Conservation (phyloP, 2,329 filamentous ascomycete species). For the Colletotrichum higginsianum region DNA sequence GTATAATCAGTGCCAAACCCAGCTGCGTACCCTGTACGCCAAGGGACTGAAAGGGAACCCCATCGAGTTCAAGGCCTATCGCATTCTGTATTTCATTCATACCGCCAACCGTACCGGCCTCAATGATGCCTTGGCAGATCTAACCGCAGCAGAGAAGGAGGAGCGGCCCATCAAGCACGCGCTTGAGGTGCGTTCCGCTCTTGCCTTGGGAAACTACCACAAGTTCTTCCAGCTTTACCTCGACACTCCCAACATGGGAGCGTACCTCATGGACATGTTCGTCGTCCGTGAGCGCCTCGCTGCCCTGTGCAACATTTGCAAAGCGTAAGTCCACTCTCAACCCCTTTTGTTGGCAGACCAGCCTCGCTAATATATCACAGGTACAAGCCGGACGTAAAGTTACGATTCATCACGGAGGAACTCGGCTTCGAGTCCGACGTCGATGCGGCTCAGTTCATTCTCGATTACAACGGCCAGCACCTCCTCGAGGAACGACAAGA, state of each 20-base stretch:
- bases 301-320: slow-evolving; percentile 93
- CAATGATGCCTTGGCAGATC: slow-evolving; percentile 98
- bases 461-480: slow-evolving; percentile 82
- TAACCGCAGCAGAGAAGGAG: slow-evolving; percentile 97
- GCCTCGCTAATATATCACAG: slow-evolving; percentile 73
- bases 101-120: slow-evolving; percentile 98
- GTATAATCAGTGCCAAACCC: slow-evolving; percentile 99
- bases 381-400: slow-evolving; percentile 90
- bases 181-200: slow-evolving; percentile 88
- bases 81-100: slow-evolving; percentile 99
- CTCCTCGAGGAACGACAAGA: slow-evolving; percentile 84
- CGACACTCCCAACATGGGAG: slow-evolving; percentile 95
- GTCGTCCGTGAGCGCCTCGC: slow-evolving; percentile 92
- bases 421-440: slow-evolving; percentile 95
- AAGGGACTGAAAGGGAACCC: slow-evolving; percentile 90
- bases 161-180: slow-evolving; percentile 90
- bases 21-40: slow-evolving; percentile 91
- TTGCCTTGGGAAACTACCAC: slow-evolving; percentile 96
- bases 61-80: slow-evolving; percentile 98
- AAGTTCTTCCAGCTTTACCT: slow-evolving; percentile 97
- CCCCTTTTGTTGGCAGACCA: not conserved
- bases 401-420: slow-evolving; percentile 95
- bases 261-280: slow-evolving; percentile 99
- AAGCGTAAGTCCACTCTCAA: slow-evolving; percentile 80
- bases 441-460: slow-evolving; percentile 91